phyloP scores from a whole-genome alignment of 148 eudicot genomes.

The Chenopodium album region DNA sequence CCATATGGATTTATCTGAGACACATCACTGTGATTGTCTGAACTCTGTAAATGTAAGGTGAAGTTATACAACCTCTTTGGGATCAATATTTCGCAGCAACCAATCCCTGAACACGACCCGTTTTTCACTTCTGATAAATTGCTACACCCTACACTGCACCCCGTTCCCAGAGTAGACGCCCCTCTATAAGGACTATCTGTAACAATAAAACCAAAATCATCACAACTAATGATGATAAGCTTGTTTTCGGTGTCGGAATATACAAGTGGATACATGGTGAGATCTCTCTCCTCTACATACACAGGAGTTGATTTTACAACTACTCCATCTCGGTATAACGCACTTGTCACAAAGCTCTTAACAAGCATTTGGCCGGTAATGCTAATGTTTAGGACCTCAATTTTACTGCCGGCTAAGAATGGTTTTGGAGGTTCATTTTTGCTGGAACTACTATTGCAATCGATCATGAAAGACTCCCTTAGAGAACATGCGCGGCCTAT shows the following conservation, averaged over 20 bases:
- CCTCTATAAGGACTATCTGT: background rate
- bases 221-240: conserved; percentile 47
- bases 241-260: conserved; percentile 36
- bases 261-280: background rate
- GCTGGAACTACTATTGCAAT: conserved; percentile 23
- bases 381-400: conserved; percentile 19
- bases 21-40: conserved; percentile 27
- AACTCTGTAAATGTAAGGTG: background rate
- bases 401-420: background rate
- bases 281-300: background rate
- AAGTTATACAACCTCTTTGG: conserved; percentile 37
- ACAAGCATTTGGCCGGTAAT: conserved; percentile 15
- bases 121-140: conserved; percentile 24
- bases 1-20: conserved; percentile 42
- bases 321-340: conserved; percentile 15
- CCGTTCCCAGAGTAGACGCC: background rate
- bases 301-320: no score
- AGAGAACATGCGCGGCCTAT: conserved; percentile 37
- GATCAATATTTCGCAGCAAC: conserved; percentile 49
- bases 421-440: conserved; percentile 27
- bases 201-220: background rate
- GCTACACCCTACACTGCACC: conserved; percentile 38
- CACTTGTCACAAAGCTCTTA: conserved; percentile 1
- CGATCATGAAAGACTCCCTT: conserved; percentile 19
- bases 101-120: conserved; percentile 45